A percentile compares a stretch with the other conserved stretches of the same genome.
These are phyloP conservation scores for Thraustochytrium striatum DNA, from an alignment of 352 stramenopile genomes.

Conservation along the genomic window DNA sequence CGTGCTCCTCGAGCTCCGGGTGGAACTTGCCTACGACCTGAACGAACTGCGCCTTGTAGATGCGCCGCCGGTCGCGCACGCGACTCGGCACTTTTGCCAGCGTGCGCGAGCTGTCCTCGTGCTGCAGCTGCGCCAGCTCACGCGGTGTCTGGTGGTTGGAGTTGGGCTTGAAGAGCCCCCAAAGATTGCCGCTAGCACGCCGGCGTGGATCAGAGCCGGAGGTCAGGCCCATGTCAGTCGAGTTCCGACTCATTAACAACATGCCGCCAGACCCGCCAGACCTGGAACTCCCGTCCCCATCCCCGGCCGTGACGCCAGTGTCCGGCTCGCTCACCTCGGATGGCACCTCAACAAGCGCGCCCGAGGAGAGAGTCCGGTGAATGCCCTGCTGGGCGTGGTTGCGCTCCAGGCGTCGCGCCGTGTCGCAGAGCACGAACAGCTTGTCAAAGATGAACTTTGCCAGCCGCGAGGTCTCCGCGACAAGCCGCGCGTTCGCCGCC, in stretches of 20 bases:
- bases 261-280: too few species aligned
- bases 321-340: too few species aligned
- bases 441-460: slow-evolving; percentile 16
- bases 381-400: background rate
- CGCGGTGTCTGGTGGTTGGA: background rate
- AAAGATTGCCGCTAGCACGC: background rate
- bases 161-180: background rate
- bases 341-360: background rate
- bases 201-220: background rate
- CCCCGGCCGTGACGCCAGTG: too few species aligned
- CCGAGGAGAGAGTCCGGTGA: background rate
- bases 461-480: background rate
- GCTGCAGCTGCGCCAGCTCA: background rate
- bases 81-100: background rate
- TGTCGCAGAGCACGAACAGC: background rate
- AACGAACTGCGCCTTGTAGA: background rate
- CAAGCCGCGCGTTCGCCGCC: background rate
- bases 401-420: background rate
- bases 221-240: too few species aligned
- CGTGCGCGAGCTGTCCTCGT: background rate
- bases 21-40: background rate
- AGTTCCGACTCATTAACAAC: too few species aligned
- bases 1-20: background rate
- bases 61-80: background rate
- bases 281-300: too few species aligned